Evolutionary conservation across 192 early-diverging fungal species (phyloP), one percentile per base, ranked within the genome.

Genomic region (Coemansia sp.): DNA sequence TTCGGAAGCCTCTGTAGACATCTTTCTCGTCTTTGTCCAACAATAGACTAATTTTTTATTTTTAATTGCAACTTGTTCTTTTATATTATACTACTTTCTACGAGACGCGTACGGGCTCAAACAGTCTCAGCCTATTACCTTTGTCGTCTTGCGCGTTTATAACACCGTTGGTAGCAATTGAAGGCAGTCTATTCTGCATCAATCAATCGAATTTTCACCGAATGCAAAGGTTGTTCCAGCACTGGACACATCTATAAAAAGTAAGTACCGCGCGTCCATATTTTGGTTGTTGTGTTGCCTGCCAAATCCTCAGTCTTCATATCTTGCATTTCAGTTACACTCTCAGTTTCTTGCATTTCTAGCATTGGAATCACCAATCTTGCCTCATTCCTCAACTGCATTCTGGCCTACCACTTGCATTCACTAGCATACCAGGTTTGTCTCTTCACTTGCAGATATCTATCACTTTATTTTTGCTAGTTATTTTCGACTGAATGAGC

Each of bases 1-100:
- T 47, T 54, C 53, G 18, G 53, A 45, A 47, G 19, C 41, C 59
- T 69, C 61, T 69, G 68, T 61, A 69, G 56, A 69, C 68, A 65
- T 63, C 39, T 57, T 29, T 32, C 18, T 27, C 19, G 60, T 43
- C 61, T 62, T 64, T 69, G 23, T 43, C 53, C 48, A 48, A 69
- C 57, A 69, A 69, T 69, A 69, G 27, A 59, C 39, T 50, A 5
- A 39, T 20, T 26, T 48, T 62, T 56, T 56, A 27, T 27, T 68
- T 39, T 62, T 69, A 64, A 63, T 51, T 45, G 23, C 39, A 16
- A 29, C 56, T 18, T 63, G 53, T 14, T 52, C 43, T 39, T 59
- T n/a, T 26, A 65, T 56, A 49, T 54, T 48, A 26, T 55, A 18
- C 63, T 32, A 57, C 20, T 65, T 57, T 65, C 54, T 65, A 65